These are phyloP conservation scores for Diversispora epigaea DNA, from an alignment of 192 early-diverging fungal species.

Conservation along the genomic window DNA sequence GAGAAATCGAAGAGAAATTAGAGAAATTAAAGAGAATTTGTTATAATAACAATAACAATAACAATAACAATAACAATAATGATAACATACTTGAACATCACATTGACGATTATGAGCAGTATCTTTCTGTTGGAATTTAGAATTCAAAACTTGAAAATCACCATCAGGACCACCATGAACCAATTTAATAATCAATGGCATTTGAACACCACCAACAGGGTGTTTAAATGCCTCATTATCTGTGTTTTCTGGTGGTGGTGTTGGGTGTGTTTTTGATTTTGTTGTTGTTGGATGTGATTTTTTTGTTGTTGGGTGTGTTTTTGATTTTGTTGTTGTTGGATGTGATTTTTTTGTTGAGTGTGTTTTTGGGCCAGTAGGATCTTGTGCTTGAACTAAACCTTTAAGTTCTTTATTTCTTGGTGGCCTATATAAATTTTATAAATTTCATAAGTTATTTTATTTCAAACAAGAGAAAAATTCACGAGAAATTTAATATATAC, in stretches of 20 bases:
- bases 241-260: no score
- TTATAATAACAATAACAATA: background rate
- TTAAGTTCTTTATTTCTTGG: constrained; percentile 15
- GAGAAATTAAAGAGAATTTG: background rate
- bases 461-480: no score
- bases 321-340: no score
- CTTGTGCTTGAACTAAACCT: constrained; percentile 18
- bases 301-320: no score
- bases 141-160: background rate
- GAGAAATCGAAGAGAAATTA: no score
- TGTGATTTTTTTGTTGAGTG: no score
- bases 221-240: background rate
- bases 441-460: background rate
- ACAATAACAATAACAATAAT: no score
- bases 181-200: background rate
- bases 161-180: background rate
- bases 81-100: constrained; percentile 1
- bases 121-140: background rate
- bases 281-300: no score
- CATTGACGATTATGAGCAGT: constrained; percentile 15
- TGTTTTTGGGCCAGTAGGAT: no score
- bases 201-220: constrained; percentile 13
- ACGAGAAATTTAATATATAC: background rate
- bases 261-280: no score
- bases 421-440: background rate